Evolutionary conservation across 805 yeast genomes (phyloP).

Genomic region (Metschnikowia similis): DNA sequence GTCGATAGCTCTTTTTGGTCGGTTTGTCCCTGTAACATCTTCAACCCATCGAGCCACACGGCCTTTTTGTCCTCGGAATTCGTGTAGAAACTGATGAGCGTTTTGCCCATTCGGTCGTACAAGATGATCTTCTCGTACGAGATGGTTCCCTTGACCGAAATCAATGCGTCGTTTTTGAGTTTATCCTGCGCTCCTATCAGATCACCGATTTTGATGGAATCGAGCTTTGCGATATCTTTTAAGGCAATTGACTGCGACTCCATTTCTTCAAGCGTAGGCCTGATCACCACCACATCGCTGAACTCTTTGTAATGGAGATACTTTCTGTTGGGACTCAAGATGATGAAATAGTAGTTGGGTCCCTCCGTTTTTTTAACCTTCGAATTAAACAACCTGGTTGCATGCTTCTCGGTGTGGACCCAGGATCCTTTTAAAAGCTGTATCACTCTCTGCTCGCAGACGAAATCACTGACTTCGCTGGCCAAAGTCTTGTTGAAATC

Average conservation of each 20-base stretch:
- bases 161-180: constrained; percentile 39
- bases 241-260: constrained; percentile 51
- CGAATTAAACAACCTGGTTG: constrained; percentile 24
- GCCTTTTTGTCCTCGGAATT: constrained; percentile 65
- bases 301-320: constrained; percentile 59
- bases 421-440: constrained; percentile 74
- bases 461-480: constrained; percentile 62
- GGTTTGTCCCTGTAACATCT: constrained; percentile 37
- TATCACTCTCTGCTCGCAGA: constrained; percentile 68
- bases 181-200: constrained; percentile 40
- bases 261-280: constrained; percentile 57
- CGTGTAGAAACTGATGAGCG: constrained; percentile 56
- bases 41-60: constrained; percentile 78
- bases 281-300: constrained; percentile 38
- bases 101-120: constrained; percentile 37
- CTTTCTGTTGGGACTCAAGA: constrained; percentile 64
- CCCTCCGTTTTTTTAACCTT: constrained; percentile 16
- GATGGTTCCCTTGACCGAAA: constrained; percentile 55
- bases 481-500: constrained; percentile 49
- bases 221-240: constrained; percentile 47
- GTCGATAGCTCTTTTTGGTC: constrained; percentile 30
- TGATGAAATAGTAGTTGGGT: constrained; percentile 48
- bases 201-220: constrained; percentile 45
- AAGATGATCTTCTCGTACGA: constrained; percentile 54
- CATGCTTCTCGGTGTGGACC: constrained; percentile 64